A percentile compares a stretch with the other conserved stretches of the same genome.
These are phyloP conservation scores for Pinus tabuliformis DNA, from an alignment of 75 land plant species.

Conservation along the genomic window DNA sequence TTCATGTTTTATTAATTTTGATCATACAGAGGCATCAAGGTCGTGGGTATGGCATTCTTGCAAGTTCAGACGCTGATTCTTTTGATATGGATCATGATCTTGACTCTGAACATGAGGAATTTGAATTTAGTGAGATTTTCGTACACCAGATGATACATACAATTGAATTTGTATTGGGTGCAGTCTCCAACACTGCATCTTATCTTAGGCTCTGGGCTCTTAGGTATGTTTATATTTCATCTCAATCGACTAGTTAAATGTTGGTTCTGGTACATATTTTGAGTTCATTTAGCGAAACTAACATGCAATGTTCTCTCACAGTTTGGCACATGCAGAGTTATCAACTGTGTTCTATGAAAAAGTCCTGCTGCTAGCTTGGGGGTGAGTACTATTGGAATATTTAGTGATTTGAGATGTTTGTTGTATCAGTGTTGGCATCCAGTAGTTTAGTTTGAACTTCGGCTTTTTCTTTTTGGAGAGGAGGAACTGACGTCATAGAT, in stretches of 20 bases:
- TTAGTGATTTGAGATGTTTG: background rate
- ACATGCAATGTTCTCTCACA: constrained; percentile 18
- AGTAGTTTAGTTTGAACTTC: background rate
- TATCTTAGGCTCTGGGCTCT: constrained; percentile 97
- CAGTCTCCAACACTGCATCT: constrained; percentile 96
- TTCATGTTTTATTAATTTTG: background rate
- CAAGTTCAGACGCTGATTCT: constrained; percentile 60
- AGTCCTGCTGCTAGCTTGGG: constrained; percentile 54
- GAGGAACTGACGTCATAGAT: no score
- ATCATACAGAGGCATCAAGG: constrained; percentile 77
- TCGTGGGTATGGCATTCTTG: constrained; percentile 54
- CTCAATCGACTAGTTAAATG: no score
- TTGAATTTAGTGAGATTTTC: constrained; percentile 91
- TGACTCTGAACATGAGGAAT: constrained; percentile 82
- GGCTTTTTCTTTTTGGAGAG: no score
- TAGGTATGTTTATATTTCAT: constrained; percentile 39
- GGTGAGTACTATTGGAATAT: constrained; percentile 25
- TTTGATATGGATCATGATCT: constrained; percentile 49
- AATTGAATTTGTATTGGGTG: constrained; percentile 93
- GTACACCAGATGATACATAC: constrained; percentile 97
- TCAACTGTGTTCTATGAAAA: constrained; percentile 67
- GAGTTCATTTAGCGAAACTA: no score
- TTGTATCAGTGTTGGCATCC: background rate
- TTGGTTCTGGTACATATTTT: no score
- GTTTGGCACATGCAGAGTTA: constrained; percentile 66